A percentile compares a stretch with the other conserved stretches of the same genome.
These are phyloP conservation scores for Chaetomium strumarium DNA, from an alignment of 2,329 filamentous ascomycete genomes.

Conservation along the genomic window DNA sequence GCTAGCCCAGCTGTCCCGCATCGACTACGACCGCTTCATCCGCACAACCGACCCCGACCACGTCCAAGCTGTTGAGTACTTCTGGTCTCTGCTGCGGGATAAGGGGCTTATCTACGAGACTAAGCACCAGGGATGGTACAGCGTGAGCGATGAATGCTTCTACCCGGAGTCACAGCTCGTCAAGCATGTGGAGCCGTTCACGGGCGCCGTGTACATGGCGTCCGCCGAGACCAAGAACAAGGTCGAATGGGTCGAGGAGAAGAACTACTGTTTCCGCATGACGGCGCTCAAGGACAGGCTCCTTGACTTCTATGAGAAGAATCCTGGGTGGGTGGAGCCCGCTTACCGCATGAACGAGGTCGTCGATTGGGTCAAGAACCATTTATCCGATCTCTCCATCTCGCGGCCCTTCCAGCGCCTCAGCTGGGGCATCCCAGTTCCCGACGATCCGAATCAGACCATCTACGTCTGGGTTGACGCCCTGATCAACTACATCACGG, in stretches of 20 bases:
- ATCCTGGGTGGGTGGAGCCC: conserved; percentile 74
- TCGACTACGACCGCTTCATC: conserved; percentile 82
- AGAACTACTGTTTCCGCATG: conserved; percentile 90
- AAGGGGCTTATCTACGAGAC: conserved; percentile 74
- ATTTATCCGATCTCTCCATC: conserved; percentile 81
- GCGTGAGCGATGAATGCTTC: conserved; percentile 92
- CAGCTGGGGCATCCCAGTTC: conserved; percentile 84
- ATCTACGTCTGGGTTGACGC: conserved; percentile 99
- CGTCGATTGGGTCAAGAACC: conserved; percentile 65
- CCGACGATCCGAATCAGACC: conserved; percentile 76
- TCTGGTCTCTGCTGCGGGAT: conserved; percentile 77
- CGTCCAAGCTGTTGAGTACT: conserved; percentile 76
- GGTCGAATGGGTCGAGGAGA: conserved; percentile 91
- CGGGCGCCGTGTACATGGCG: conserved; percentile 75
- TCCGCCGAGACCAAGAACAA: conserved; percentile 84
- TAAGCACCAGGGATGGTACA: conserved; percentile 94
- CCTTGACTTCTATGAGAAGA: conserved; percentile 70
- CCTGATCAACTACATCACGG: conserved; percentile 87
- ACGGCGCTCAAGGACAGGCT: conserved; percentile 75
- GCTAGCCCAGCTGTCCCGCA: conserved; percentile 62
- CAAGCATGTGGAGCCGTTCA: conserved; percentile 67
- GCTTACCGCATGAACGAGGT: conserved; percentile 69
- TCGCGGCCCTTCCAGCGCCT: conserved; percentile 75
- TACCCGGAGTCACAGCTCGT: conserved; percentile 75
- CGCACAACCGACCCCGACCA: conserved; percentile 84